Evolutionary conservation across 305 asterid genomes (phyloP), one percentile per base, ranked within the genome.

Genomic region (Fraxinus ornus): DNA sequence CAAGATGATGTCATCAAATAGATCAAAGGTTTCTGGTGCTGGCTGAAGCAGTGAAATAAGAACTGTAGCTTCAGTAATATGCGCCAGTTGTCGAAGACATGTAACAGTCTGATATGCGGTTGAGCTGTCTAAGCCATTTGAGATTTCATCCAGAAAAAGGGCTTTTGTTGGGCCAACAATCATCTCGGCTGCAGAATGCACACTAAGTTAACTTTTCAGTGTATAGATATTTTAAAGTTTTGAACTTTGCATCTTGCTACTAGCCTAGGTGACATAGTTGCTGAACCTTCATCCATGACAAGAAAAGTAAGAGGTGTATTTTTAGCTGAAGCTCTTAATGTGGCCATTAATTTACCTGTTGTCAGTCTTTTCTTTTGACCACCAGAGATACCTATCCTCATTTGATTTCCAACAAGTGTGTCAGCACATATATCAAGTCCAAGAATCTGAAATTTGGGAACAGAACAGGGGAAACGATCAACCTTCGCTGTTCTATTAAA

Each of bases 321-420:
- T 57, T 57, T 57, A 21, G 28, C 70, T 21, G 70, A 60, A 19
- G 13, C 70, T 60, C 15, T 60, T 7, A 60, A 21, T 21, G 30
- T 60, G 70, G 73, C 17, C 10, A 21, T 39, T 55, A 44, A 64
- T 71, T 39, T 78, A 88, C 91, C 91, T 57, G 89, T 87, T 32
- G 92, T 86, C 77, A 87, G 32, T 71, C 92, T 86, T 76, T 89
- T 89, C 87, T 87, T 87, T 82, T 89, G 87, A 41, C 92, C 92
- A 36, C 92, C 90, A 1, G 92, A 89, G 79, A 89, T 84, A 33
- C 92, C 92, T 81, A 86, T 84, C 36, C 86, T 86, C 88, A 89
- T 85, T 39, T 82, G 84, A 84, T 87, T 86, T 35, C 90, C 92
- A 77, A 79, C 85, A 78, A 86, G 36, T 28, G 86, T 89, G 30